A percentile compares a stretch with the other conserved stretches of the same genome.
phyloP scores from a whole-genome alignment of 2,329 filamentous ascomycete species.

The Penicillium sp. region DNA sequence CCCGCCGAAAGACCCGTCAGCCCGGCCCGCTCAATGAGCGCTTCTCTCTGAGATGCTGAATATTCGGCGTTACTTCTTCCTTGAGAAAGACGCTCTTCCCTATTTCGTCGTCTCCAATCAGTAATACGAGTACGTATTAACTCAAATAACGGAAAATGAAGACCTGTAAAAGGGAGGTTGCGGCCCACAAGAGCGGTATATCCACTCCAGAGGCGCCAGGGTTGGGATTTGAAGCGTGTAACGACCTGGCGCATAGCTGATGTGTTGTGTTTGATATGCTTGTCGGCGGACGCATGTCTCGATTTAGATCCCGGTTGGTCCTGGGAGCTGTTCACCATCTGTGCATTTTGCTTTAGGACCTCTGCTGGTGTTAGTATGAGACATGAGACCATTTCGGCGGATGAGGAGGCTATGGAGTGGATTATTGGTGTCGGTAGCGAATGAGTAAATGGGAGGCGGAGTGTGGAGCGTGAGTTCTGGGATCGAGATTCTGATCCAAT shows the following conservation, averaged over 20 bases:
- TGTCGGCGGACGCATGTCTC: neutral
- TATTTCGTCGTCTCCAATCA: conserved; percentile 41
- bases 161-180: conserved; percentile 82
- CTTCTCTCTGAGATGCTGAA: conserved; percentile 16
- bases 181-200: conserved; percentile 80
- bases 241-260: conserved; percentile 60
- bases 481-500: neutral
- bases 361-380: conserved; percentile 85
- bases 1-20: conserved; percentile 76
- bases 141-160: conserved; percentile 89
- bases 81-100: conserved; percentile 5
- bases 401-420: conserved; percentile 71
- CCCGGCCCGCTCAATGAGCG: conserved; percentile 64
- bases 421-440: conserved; percentile 67
- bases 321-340: conserved; percentile 62
- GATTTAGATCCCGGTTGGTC: conserved; percentile 13
- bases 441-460: conserved; percentile 29
- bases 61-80: neutral
- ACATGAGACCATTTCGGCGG: conserved; percentile 82
- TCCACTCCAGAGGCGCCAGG: conserved; percentile 62
- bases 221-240: conserved; percentile 57
- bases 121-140: conserved; percentile 60
- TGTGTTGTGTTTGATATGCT: conserved; percentile 13
- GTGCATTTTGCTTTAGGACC: conserved; percentile 90
- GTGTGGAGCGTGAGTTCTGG: neutral